Conservation (phyloP, 257 asterid species). For the Eustoma russellianum region DNA sequence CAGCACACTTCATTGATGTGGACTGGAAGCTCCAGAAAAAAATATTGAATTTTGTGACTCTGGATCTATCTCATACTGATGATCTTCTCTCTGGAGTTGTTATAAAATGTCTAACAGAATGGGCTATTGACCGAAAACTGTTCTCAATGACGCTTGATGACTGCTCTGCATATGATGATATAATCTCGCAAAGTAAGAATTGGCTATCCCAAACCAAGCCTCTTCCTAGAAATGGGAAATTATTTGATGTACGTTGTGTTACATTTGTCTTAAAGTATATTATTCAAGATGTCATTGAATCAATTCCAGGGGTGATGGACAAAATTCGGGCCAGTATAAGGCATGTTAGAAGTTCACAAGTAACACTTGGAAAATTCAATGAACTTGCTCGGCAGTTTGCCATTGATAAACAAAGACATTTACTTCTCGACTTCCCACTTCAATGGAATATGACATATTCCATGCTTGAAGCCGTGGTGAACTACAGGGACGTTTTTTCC, state of each 20-base stretch:
- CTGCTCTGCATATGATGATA: slow-evolving; percentile 44
- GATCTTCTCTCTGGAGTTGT: slow-evolving; percentile 67
- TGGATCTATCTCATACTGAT: slow-evolving; percentile 61
- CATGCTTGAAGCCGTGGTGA: slow-evolving; percentile 78
- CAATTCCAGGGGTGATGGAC: slow-evolving; percentile 42
- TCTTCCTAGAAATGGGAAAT: slow-evolving; percentile 64
- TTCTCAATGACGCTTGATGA: slow-evolving; percentile 86
- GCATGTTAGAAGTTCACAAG: slow-evolving; percentile 61
- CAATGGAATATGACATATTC: slow-evolving; percentile 71
- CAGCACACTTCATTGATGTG: slow-evolving; percentile 69
- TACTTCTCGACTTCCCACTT: slow-evolving; percentile 57
- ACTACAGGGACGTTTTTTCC: slow-evolving; percentile 54
- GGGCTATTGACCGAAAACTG: slow-evolving; percentile 73
- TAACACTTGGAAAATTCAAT: slow-evolving; percentile 48
- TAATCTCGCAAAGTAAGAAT: slow-evolving; percentile 64
- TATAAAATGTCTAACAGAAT: slow-evolving; percentile 61
- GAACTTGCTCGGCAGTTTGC: slow-evolving; percentile 66
- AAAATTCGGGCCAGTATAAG: slow-evolving; percentile 64
- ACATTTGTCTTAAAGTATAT: slow-evolving; percentile 65
- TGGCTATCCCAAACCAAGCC: slow-evolving; percentile 67
- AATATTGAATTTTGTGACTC: slow-evolving; percentile 64
- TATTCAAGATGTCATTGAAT: slow-evolving; percentile 57
- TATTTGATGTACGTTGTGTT: slow-evolving; percentile 67
- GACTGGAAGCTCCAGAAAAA: slow-evolving; percentile 84
- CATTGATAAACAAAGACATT: slow-evolving; percentile 37